Base-by-base conservation (phyloP, 768 basidiomycete species). In the Panaeolus papilionaceus region DNA sequence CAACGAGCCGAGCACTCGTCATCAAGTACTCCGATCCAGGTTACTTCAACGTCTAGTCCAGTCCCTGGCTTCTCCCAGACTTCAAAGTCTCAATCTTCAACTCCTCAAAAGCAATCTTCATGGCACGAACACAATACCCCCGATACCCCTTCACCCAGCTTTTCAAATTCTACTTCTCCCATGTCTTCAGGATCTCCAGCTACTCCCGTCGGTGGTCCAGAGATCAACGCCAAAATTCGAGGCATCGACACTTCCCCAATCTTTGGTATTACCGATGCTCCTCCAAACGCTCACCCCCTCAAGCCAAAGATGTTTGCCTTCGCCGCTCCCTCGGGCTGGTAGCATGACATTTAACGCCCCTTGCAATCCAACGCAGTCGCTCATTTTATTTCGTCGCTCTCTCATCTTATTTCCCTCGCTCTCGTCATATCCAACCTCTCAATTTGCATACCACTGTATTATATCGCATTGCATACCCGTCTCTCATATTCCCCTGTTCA, bases 241-340 rank as follows among this genome's bases (percentile, higher is more conserved):
- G 71, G 83, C 64, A 38, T 82, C 75, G 70, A 86, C 71, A 49
- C 79, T 40, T 75, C 87, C 47, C 73, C 86, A 37, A 64, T 68
- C 10, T 83, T 86, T 65, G 66, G 81, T 12, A 71, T 83, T 10
- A 72, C 77, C 20, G 73, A 72, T 61, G 75, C 75, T 7, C 76
- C 78, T 16, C 66, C 79, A 33, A 71, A 75, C 1, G 70, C 78
- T 20, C 81, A 86, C 64, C 84, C 84, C 0, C 78, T 86, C 54
- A 90, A 90, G 75, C 74, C 75, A 6, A 87, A 88, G 75, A 89
- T 89, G 83, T 91, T 89, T 51, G 88, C 90, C 0, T 84, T 86
- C 68, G 90, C 90, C 11, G 79, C 84, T 1, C 87, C 88, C 0
- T 81, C 89, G 1, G 80, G 82, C 20, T 91, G 90, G 90, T 91